phyloP scores from a whole-genome alignment of 148 eudicot species.

The Spergularia bocconei region DNA sequence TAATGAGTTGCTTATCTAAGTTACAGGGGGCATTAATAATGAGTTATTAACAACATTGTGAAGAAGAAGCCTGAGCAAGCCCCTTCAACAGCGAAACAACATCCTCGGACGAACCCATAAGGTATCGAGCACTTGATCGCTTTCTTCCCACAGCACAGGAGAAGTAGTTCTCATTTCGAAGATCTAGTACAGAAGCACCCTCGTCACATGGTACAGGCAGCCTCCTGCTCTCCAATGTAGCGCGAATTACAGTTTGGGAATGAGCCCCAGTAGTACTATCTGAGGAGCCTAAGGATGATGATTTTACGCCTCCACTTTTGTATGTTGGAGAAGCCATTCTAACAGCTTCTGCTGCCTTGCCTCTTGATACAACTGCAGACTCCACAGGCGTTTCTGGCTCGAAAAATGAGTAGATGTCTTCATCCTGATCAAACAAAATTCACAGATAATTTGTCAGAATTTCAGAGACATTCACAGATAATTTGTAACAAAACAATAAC shows the following conservation, averaged over 20 bases:
- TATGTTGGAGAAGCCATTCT: constrained; percentile 21
- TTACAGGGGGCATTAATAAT: background rate
- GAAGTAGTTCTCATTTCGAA: constrained; percentile 57
- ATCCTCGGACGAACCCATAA: constrained; percentile 53
- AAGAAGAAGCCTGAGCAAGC: constrained; percentile 34
- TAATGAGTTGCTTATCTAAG: too few relatives aligned
- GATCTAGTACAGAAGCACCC: constrained; percentile 53
- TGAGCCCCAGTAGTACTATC: constrained; percentile 23
- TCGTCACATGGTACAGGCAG: constrained; percentile 24
- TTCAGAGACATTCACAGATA: background rate
- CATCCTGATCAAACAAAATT: constrained; percentile 42
- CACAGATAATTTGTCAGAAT: background rate
- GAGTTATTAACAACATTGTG: too few relatives aligned
- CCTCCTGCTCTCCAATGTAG: constrained; percentile 21
- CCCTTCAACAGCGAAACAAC: constrained; percentile 52
- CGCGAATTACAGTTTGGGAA: constrained; percentile 2
- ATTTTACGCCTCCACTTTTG: constrained; percentile 5
- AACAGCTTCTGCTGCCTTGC: constrained; percentile 32
- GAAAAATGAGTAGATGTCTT: constrained; percentile 64
- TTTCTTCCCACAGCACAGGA: constrained; percentile 69
- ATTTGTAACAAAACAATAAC: too few relatives aligned
- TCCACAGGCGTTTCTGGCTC: constrained; percentile 56
- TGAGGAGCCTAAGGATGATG: constrained; percentile 11
- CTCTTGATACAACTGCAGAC: constrained; percentile 27
- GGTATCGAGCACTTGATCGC: constrained; percentile 59